Conservation (phyloP, 2,329 filamentous ascomycete genomes). For the Phaeomoniella chlamydospora region DNA sequence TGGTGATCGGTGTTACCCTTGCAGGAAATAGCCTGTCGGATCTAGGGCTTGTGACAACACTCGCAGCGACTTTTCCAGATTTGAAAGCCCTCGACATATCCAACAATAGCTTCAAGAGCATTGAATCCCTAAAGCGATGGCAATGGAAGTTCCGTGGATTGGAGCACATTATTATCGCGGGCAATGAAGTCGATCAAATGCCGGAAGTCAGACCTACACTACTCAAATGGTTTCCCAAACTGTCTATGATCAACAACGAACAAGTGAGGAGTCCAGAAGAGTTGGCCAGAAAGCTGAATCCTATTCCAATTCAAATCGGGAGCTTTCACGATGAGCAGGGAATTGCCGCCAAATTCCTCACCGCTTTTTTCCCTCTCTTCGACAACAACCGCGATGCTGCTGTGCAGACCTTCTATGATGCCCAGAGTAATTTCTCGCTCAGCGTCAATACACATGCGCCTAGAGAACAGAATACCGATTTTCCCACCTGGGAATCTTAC, state of each 20-base stretch:
- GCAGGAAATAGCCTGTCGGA: conserved; percentile 65
- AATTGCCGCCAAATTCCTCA: conserved; percentile 62
- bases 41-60: conserved; percentile 55
- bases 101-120: conserved; percentile 59
- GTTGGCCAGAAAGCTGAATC: conserved; percentile 36
- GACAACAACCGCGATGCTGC: conserved; percentile 56
- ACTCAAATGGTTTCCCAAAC: conserved; percentile 67
- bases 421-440: conserved; percentile 59
- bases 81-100: conserved; percentile 82
- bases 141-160: conserved; percentile 63
- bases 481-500: conserved; percentile 57
- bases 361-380: conserved; percentile 58
- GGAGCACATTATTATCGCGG: conserved; percentile 64
- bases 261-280: conserved; percentile 57
- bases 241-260: conserved; percentile 64
- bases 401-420: conserved; percentile 58
- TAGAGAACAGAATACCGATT: conserved; percentile 17
- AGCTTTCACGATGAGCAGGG: conserved; percentile 61
- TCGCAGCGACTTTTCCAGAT: conserved; percentile 69
- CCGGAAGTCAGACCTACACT: conserved; percentile 54
- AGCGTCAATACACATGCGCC: conserved; percentile 52
- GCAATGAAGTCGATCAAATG: conserved; percentile 56
- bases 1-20: conserved; percentile 69
- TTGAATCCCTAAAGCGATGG: conserved; percentile 60
- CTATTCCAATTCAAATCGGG: conserved; percentile 47